Percentiles rank a stretch among this genome's conserved stretches.
phyloP scores from a whole-genome alignment of 306 rosid species.

The Coriaria nepalensis region DNA sequence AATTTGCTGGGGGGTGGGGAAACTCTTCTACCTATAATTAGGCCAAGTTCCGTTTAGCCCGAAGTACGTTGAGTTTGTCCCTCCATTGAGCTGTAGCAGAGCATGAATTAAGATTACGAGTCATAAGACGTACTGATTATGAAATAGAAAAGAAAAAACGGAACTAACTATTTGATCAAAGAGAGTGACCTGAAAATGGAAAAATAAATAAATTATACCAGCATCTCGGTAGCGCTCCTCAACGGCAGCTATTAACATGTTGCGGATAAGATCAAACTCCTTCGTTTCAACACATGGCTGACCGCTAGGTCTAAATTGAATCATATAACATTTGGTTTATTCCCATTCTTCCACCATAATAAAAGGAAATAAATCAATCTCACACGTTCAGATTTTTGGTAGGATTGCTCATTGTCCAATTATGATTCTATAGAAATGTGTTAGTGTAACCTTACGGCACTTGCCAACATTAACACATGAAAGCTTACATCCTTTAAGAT shows the following conservation, averaged over 20 bases:
- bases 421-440: slow-evolving; percentile 1
- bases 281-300: slow-evolving; percentile 73
- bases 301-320: slow-evolving; percentile 64
- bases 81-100: slow-evolving; percentile 44
- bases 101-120: neutral
- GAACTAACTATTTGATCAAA: neutral
- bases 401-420: too few species aligned
- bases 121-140: neutral
- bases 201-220: slow-evolving; percentile 26
- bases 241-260: slow-evolving; percentile 82
- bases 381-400: neutral
- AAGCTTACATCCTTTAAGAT: too few species aligned
- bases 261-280: slow-evolving; percentile 76
- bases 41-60: slow-evolving; percentile 40
- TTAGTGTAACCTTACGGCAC: neutral
- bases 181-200: neutral
- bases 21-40: neutral
- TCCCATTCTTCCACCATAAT: neutral
- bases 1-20: too few species aligned
- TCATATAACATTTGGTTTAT: slow-evolving; percentile 12
- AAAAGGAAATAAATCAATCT: neutral
- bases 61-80: slow-evolving; percentile 44
- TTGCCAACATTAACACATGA: too few species aligned
- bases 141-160: neutral
- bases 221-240: slow-evolving; percentile 98